Conservation (phyloP, 208 protist species). For the Trypanosoma melophagium region DNA sequence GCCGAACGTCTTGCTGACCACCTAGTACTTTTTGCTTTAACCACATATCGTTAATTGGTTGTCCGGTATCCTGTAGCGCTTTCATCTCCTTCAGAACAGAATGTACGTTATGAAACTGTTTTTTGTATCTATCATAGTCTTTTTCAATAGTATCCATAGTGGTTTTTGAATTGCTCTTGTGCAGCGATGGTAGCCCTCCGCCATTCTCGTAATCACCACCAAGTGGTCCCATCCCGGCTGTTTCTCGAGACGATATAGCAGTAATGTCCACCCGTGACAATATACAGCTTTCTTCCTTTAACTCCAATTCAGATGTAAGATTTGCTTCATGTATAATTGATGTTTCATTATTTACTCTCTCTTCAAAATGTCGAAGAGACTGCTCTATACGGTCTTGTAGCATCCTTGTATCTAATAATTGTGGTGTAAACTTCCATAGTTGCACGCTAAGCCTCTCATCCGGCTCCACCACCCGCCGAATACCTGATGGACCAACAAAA, state of each 20-base stretch:
- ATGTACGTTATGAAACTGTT: slow-evolving; percentile 78
- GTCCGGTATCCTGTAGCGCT: slow-evolving; percentile 55
- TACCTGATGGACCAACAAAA: slow-evolving; percentile 37
- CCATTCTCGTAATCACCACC: slow-evolving; percentile 27
- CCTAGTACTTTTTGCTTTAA: slow-evolving; percentile 67
- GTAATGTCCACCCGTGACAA: slow-evolving; percentile 29
- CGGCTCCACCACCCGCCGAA: slow-evolving; percentile 41
- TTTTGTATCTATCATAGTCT: slow-evolving; percentile 69
- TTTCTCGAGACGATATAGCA: neutral
- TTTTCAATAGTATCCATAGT: slow-evolving; percentile 40
- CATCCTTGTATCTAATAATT: slow-evolving; percentile 64
- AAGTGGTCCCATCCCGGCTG: slow-evolving; percentile 23
- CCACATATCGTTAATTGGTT: slow-evolving; percentile 80
- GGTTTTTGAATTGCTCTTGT: neutral
- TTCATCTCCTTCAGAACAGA: slow-evolving; percentile 82
- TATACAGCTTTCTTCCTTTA: slow-evolving; percentile 16
- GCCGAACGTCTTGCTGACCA: slow-evolving; percentile 37
- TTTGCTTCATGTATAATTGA: slow-evolving; percentile 30
- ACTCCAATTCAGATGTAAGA: slow-evolving; percentile 3
- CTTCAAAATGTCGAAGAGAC: slow-evolving; percentile 38
- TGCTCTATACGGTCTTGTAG: slow-evolving; percentile 73
- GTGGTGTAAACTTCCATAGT: slow-evolving; percentile 70
- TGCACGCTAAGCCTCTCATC: slow-evolving; percentile 85
- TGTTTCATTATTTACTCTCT: slow-evolving; percentile 6
- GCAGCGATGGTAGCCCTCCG: slow-evolving; percentile 2